These are phyloP conservation scores for Cladophialophora chaetospira DNA, from an alignment of 2,329 filamentous ascomycete genomes.

Conservation along the genomic window DNA sequence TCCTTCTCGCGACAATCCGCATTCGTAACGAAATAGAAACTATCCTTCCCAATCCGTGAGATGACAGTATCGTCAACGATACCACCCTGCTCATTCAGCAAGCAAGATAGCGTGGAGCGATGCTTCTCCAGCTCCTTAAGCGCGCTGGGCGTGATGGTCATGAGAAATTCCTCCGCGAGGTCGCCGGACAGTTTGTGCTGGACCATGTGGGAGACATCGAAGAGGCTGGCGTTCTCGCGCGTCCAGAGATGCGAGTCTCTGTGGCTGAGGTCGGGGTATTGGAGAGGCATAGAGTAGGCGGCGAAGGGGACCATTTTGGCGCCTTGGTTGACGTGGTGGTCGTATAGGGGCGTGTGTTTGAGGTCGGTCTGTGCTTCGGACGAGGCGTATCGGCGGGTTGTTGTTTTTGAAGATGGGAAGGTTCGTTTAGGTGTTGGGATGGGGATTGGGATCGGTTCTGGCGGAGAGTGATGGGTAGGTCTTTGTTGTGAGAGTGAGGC, in stretches of 20 bases:
- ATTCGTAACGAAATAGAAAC: conserved; percentile 94
- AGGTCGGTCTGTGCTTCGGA: conserved; percentile 26
- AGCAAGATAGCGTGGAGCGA: conserved; percentile 78
- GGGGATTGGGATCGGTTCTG: conserved; percentile 1
- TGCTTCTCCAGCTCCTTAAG: conserved; percentile 65
- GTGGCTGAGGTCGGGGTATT: conserved; percentile 77
- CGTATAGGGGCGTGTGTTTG: conserved; percentile 69
- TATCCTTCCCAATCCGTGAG: conserved; percentile 70
- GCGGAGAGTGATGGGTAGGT: neutral
- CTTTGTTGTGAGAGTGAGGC: conserved; percentile 5
- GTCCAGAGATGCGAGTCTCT: conserved; percentile 89
- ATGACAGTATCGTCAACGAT: conserved; percentile 95
- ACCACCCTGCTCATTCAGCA: conserved; percentile 82
- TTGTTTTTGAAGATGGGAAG: neutral
- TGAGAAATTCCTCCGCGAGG: conserved; percentile 76
- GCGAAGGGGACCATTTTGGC: conserved; percentile 98
- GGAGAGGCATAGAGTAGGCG: conserved; percentile 88
- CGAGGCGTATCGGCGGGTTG: conserved; percentile 13
- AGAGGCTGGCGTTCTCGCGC: conserved; percentile 81
- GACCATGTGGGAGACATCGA: conserved; percentile 95
- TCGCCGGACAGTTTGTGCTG: conserved; percentile 84
- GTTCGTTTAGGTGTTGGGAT: neutral
- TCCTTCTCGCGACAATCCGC: conserved; percentile 91
- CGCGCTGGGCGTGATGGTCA: conserved; percentile 78
- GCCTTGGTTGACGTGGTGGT: conserved; percentile 74